Evolutionary conservation across 441 rosid species (phyloP).

Genomic region (Adansonia grandidieri): DNA sequence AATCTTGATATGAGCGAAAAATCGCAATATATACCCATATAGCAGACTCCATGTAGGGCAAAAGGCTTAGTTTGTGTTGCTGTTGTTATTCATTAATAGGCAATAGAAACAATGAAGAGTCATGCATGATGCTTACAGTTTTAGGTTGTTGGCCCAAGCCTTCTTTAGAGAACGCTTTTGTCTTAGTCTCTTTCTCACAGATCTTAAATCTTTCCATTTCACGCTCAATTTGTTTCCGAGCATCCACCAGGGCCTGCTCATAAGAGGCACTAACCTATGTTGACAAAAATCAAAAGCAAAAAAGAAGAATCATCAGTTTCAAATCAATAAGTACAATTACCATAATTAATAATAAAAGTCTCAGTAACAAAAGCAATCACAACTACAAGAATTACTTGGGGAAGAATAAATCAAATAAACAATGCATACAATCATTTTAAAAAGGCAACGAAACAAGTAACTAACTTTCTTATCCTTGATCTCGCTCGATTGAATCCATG

Average conservation of each 20-base stretch:
- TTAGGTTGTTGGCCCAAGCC: slow-evolving; percentile 65
- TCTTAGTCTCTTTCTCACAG: slow-evolving; percentile 99
- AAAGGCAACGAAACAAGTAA: slow-evolving; percentile 21
- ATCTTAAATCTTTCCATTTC: slow-evolving; percentile 99
- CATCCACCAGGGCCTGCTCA: slow-evolving; percentile 88
- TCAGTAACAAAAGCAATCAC: not conserved
- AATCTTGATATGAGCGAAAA: not conserved
- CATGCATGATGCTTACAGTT: slow-evolving; percentile 24
- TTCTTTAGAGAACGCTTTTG: slow-evolving; percentile 99
- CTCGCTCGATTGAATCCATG: slow-evolving; percentile 99
- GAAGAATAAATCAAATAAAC: not conserved
- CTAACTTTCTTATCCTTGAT: slow-evolving; percentile 97
- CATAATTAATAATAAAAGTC: not conserved
- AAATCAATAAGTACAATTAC: slow-evolving; percentile 18
- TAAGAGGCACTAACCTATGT: slow-evolving; percentile 96
- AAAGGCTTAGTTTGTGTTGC: not conserved
- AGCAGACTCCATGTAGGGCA: not conserved
- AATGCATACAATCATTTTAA: slow-evolving; percentile 2
- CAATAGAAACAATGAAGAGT: not conserved
- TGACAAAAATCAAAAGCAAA: slow-evolving; percentile 37
- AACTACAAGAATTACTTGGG: slow-evolving; percentile 4
- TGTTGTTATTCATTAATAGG: not conserved
- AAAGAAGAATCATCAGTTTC: slow-evolving; percentile 34
- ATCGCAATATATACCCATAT: not conserved
- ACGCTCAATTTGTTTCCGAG: slow-evolving; percentile 84